Conservation (phyloP, 176 grass and related monocot species). For the Zea luxurians region DNA sequence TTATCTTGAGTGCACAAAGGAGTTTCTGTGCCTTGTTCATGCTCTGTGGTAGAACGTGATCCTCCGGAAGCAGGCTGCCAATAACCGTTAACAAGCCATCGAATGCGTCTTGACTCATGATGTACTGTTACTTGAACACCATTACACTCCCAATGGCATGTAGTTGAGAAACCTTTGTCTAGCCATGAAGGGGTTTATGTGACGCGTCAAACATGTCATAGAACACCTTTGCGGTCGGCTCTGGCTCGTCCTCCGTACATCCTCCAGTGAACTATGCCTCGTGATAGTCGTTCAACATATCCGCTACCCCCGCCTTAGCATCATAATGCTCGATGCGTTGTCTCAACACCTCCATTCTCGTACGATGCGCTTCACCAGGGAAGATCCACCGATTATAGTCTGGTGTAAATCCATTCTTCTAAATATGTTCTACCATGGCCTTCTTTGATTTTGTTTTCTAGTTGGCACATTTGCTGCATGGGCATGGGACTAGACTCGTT, state of each 20-base stretch:
- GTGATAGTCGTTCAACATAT: background rate
- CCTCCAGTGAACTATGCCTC: background rate
- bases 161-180: no score
- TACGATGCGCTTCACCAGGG: background rate
- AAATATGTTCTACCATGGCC: no score
- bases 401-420: no score
- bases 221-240: background rate
- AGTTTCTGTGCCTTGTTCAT: no score
- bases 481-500: no score
- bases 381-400: no score
- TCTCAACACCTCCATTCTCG: background rate
- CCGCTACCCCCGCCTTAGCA: background rate
- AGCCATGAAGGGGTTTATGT: no score
- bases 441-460: background rate
- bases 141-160: background rate
- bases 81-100: no score
- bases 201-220: background rate
- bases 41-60: no score
- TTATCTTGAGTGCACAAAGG: no score
- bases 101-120: no score
- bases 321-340: background rate
- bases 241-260: background rate
- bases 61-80: no score
- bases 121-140: background rate
- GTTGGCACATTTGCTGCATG: background rate